Percentiles rank a stretch among this genome's conserved stretches.
Conservation (phyloP, 2,329 filamentous ascomycete genomes). For the Paecilomyces variotii region DNA sequence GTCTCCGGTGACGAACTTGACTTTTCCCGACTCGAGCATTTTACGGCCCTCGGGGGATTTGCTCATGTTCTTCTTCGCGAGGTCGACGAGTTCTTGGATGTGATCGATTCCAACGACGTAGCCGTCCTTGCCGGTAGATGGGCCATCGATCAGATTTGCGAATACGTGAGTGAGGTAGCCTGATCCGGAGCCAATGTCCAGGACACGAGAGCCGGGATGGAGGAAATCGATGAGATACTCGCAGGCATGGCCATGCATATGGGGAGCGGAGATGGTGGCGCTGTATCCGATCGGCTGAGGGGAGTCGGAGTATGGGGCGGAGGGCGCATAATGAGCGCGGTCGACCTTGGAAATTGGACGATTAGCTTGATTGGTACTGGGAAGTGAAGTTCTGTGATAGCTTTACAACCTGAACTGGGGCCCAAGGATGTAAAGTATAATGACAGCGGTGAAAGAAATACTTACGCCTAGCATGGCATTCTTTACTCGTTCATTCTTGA, state of each 20-base stretch:
- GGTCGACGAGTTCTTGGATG: conserved; percentile 54
- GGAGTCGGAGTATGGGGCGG: conserved; percentile 62
- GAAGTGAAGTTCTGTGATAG: not conserved
- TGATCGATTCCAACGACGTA: conserved; percentile 68
- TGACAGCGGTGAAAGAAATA: not conserved
- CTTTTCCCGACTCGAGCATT: conserved; percentile 56
- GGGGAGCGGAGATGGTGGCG: conserved; percentile 65
- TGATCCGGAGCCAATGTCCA: conserved; percentile 68
- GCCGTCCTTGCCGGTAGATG: conserved; percentile 27
- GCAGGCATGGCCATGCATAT: conserved; percentile 62
- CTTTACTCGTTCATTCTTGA: conserved; percentile 63
- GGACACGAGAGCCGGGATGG: conserved; percentile 47
- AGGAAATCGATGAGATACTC: conserved; percentile 55
- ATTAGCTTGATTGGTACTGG: not conserved
- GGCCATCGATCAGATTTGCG: conserved; percentile 58
- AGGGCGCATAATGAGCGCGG: conserved; percentile 72
- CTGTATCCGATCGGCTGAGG: conserved; percentile 60
- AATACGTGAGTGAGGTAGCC: conserved; percentile 85
- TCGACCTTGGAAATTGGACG: conserved; percentile 56
- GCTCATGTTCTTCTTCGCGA: conserved; percentile 58
- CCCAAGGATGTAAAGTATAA: not conserved
- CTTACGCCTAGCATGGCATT: conserved; percentile 69
- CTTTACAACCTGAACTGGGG: not conserved
- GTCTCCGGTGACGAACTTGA: conserved; percentile 69
- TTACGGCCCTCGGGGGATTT: conserved; percentile 52